Base-by-base conservation (phyloP, 352 stramenopile genomes). In the Phytophthora citrophthora region DNA sequence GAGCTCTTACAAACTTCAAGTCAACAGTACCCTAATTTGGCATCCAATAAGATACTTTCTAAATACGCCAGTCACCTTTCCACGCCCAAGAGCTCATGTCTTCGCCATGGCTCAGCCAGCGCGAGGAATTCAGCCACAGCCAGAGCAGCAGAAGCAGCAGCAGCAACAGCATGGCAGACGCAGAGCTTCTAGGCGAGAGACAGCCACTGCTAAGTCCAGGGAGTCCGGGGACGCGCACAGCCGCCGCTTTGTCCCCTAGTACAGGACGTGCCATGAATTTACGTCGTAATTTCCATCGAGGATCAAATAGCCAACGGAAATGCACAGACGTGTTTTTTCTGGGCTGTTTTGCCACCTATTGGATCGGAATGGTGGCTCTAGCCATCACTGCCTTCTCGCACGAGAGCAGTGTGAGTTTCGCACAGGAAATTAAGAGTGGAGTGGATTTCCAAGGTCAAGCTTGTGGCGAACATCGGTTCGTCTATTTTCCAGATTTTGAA, bases 281-380 rank as follows among this genome's bases (percentile, higher is more conserved):
- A 34, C 79, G 77, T 6, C 76, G 70, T 24, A 77, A 61, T 55
- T 85, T 86, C 52, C 73, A 72, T 15, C 70, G 70, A 3, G 44
- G 49, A 9, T 23, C 43, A 39, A 70, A 79, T 11, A 67, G 67
- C 46, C 77, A 81, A 38, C 82, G 81, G 15, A 41, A 54, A 4
- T 88, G 79, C 64, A 93, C 83, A 0, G 86, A 94, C 57, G 41
- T 86, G 0, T 69, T 88, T 23, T 81, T 77, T 15, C 61, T 94
- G 7, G 66, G 73, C 0, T 32, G 79, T n/a, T 77, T 94, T 29
- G 70, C 61, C 8, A 66, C 56, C 13, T 95, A 95, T 66, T 92
- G 85, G 84, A 62, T 93, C 32, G 86, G 84, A 13, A 93, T 95
- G 86, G 41, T 93, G 31, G 83, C 69, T 24, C 71, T 95, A 12